Evolutionary conservation across 2,329 filamentous ascomycete species (phyloP), one percentile per base, ranked within the genome.

Genomic region (Coccinonectria pachysandricola): DNA sequence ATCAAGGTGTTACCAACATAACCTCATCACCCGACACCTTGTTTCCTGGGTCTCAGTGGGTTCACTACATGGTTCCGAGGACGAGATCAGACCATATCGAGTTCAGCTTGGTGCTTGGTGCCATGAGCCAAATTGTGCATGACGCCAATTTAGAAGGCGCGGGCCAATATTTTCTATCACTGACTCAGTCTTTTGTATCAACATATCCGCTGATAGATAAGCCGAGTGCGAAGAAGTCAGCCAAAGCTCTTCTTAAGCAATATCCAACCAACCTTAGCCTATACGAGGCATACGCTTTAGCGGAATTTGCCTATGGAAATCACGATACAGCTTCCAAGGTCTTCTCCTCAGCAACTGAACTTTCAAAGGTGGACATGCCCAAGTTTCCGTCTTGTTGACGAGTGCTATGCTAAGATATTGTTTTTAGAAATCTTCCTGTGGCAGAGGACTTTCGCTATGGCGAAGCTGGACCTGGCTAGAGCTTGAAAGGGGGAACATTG

Each of bases 231-330:
- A 78, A 71, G 39, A 92, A 84, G 46, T 61, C 67, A 6, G 82
- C 84, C 0, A 93, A 84, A 43, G 54, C 56, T 6, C 58, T 93
- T 0, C 54, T 95, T n/a, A 88, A 81, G 46, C 65, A 64, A 24
- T 69, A 72, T 29, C 62, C 75, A 0, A 62, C 71, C 1, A 79
- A 74, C 40, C 50, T 82, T 3, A 59, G 64, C 9, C 59, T 95
- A 1, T 95, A 92, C 53, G 80, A 85, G 39, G 73, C 76, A 1
- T 93, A 88, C 45, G 83, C 79, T 0, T 55, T 84, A 9, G 71
- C 85, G 4, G 83, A 93, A 51, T 64, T 57, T 38, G 59, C 61
- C 2, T 66, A 65, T 15, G 71, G 65, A 0, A 76, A 79, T 13
- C 39, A 48, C 2, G 62, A 70, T 1, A 59, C 72, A 23, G 76